Conservation (phyloP, 23 red algal species). For the Pyropia haitanensis region DNA sequence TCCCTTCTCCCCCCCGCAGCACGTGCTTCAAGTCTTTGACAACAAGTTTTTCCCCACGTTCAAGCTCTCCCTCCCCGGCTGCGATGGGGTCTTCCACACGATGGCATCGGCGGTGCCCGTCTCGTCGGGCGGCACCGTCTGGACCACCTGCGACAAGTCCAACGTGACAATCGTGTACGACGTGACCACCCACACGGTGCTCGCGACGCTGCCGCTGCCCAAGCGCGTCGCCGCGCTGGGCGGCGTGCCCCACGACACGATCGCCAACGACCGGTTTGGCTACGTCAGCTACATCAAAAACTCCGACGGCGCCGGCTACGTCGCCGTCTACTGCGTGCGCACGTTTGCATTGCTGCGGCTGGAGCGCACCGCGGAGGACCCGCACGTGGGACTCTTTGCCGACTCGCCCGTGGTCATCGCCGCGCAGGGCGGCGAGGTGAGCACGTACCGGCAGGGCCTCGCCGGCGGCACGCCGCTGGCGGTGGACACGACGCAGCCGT, state of each 20-base stretch:
- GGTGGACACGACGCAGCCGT: slow-evolving; percentile 3
- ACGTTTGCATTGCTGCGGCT: slow-evolving; percentile 17
- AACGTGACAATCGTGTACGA: slow-evolving; percentile 27
- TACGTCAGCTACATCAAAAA: slow-evolving; percentile 31
- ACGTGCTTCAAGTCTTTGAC: no score
- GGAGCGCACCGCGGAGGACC: not conserved
- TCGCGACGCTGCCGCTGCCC: slow-evolving; percentile 8
- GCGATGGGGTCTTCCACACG: slow-evolving; percentile 24
- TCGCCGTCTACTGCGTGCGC: slow-evolving; percentile 17
- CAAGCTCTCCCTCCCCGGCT: not conserved
- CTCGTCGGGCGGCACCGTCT: slow-evolving; percentile 13
- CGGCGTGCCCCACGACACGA: slow-evolving; percentile 25
- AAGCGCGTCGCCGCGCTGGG: slow-evolving; percentile 5
- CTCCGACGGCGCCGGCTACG: slow-evolving; percentile 16
- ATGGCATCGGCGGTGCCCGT: slow-evolving; percentile 5
- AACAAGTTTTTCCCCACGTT: no score
- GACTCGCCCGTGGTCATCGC: slow-evolving; percentile 10
- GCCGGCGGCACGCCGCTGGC: not conserved
- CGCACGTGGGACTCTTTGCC: slow-evolving; percentile 13
- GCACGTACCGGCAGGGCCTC: not conserved
- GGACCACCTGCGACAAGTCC: slow-evolving; percentile 19
- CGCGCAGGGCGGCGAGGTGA: slow-evolving; percentile 29
- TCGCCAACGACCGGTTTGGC: slow-evolving; percentile 12
- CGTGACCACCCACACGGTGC: slow-evolving; percentile 10
- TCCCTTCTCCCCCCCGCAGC: no score